A percentile compares a stretch with the other conserved stretches of the same genome.
Evolutionary conservation across 345 rosid genomes (phyloP).

Genomic region (Dovyalis caffra): DNA sequence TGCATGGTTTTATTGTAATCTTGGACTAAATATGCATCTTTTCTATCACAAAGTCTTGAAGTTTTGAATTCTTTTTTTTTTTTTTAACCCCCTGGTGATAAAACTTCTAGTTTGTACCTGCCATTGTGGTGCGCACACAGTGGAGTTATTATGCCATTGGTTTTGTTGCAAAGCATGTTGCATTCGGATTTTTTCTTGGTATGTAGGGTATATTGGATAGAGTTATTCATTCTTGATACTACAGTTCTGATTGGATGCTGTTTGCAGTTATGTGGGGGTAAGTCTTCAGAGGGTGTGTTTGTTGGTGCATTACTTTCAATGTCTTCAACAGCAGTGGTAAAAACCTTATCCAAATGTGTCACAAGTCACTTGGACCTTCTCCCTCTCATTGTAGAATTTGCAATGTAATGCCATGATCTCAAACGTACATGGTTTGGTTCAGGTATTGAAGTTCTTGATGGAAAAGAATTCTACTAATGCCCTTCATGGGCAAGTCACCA

Average conservation of each 20-base stretch:
- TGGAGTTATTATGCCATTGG: neutral
- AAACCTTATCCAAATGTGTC: neutral
- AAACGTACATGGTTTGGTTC: slow-evolving; percentile 9
- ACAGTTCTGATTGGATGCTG: slow-evolving; percentile 20
- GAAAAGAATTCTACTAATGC: slow-evolving; percentile 76
- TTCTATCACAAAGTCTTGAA: neutral
- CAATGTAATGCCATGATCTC: neutral
- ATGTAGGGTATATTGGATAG: neutral
- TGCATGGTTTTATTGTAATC: neutral
- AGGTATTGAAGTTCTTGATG: slow-evolving; percentile 90
- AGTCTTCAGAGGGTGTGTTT: slow-evolving; percentile 84
- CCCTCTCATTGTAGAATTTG: neutral
- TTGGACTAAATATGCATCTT: neutral
- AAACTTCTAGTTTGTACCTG: neutral
- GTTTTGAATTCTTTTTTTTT: neutral
- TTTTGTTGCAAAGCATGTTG: slow-evolving; percentile 2
- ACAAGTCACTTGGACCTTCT: neutral
- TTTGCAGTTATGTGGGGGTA: slow-evolving; percentile 87
- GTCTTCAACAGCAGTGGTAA: slow-evolving; percentile 98
- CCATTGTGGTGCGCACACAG: neutral
- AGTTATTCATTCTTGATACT: slow-evolving; percentile 4
- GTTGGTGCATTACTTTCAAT: slow-evolving; percentile 87
- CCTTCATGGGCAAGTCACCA: slow-evolving; percentile 83
- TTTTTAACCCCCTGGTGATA: neutral
- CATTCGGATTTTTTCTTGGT: neutral